Percentiles rank a stretch among this genome's conserved stretches.
These are phyloP conservation scores for Saprolegnia diclina DNA, from an alignment of 352 stramenopile species.

Conservation along the genomic window DNA sequence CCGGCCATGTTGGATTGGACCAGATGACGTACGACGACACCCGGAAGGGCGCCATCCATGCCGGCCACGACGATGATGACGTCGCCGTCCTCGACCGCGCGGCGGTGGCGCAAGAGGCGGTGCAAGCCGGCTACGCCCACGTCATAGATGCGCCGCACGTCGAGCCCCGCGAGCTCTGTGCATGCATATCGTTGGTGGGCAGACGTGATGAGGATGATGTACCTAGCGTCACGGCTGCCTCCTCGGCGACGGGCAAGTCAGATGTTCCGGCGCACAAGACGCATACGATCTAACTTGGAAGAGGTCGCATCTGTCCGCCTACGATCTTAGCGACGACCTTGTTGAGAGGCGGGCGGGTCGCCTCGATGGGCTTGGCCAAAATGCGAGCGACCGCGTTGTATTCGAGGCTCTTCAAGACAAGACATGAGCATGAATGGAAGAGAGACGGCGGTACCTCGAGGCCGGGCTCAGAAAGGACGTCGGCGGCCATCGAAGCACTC, in stretches of 20 bases:
- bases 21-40: constrained; percentile 85
- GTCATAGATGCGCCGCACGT: constrained; percentile 85
- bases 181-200: neutral
- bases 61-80: constrained; percentile 95
- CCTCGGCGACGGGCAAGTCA: constrained; percentile 93
- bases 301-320: neutral
- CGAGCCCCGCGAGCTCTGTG: constrained; percentile 83
- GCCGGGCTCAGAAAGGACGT: neutral
- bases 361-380: constrained; percentile 34
- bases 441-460: constrained; percentile 5
- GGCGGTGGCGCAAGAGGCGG: constrained; percentile 82
- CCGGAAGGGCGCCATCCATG: constrained; percentile 96
- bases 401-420: constrained; percentile 33
- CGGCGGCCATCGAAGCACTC: constrained; percentile 22
- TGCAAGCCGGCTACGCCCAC: constrained; percentile 93
- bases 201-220: neutral
- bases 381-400: constrained; percentile 73
- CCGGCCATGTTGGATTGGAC: neutral
- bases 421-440: neutral
- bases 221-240: constrained; percentile 91
- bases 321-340: too few species aligned
- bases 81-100: constrained; percentile 78
- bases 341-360: too few species aligned
- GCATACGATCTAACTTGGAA: constrained; percentile 34
- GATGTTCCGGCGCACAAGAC: constrained; percentile 95